Evolutionary conservation across 2,329 filamentous ascomycete species (phyloP).

Genomic region (Colletotrichum orbiculare): DNA sequence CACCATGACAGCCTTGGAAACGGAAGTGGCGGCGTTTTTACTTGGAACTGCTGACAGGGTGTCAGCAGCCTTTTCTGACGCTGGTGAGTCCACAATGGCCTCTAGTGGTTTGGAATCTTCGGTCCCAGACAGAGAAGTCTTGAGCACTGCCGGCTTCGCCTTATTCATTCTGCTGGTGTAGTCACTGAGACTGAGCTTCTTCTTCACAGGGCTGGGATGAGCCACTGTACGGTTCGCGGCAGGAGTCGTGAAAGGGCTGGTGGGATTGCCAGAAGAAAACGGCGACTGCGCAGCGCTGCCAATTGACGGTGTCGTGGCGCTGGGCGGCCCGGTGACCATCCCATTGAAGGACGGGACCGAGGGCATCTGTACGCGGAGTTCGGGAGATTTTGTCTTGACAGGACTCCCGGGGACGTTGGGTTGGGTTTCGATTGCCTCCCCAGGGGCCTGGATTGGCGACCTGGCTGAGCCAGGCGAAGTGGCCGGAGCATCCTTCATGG

Average conservation of each 20-base stretch:
- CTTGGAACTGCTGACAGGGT: conserved; percentile 22
- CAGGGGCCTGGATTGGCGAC: conserved; percentile 6
- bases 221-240: conserved; percentile 56
- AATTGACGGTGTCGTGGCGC: conserved; percentile 59
- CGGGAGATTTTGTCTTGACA: conserved; percentile 45
- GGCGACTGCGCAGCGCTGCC: conserved; percentile 62
- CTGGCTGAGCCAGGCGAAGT: conserved; percentile 41
- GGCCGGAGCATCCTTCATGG: conserved; percentile 46
- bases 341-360: conserved; percentile 63
- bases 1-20: conserved; percentile 21
- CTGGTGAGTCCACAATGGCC: conserved; percentile 48
- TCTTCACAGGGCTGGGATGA: conserved; percentile 71
- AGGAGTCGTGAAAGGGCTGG: conserved; percentile 56
- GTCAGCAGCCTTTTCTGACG: conserved; percentile 45
- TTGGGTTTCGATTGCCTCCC: conserved; percentile 4
- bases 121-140: conserved; percentile 30
- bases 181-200: conserved; percentile 75
- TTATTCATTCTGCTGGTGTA: conserved; percentile 70
- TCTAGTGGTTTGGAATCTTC: conserved; percentile 55
- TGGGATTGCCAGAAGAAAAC: conserved; percentile 52
- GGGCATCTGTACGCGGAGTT: conserved; percentile 67
- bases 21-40: conserved; percentile 19
- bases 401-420: conserved; percentile 35
- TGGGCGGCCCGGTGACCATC: conserved; percentile 47
- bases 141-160: conserved; percentile 27